Conservation (phyloP, 2,329 filamentous ascomycete genomes). For the Aspergillus hiratsukae region DNA sequence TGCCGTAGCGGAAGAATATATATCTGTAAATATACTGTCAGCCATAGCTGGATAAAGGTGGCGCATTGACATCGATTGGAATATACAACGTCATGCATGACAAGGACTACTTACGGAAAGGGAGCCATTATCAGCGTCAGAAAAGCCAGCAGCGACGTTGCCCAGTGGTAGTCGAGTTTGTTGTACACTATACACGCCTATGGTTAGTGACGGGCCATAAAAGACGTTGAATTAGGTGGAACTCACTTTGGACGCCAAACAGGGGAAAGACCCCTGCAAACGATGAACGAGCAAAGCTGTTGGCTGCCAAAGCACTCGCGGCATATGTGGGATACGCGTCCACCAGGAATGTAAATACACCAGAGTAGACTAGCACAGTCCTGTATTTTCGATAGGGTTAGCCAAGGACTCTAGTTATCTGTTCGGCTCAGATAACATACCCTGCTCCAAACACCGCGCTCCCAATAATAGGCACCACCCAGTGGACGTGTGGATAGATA, state of each 20-base stretch:
- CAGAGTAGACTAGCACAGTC: constrained; percentile 72
- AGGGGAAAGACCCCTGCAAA: constrained; percentile 77
- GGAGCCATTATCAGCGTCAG: constrained; percentile 42
- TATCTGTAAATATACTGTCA: constrained; percentile 27
- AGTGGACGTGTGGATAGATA: constrained; percentile 66
- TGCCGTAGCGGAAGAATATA: constrained; percentile 42
- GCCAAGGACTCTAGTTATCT: neutral
- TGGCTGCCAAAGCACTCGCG: constrained; percentile 69
- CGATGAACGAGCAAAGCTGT: constrained; percentile 70
- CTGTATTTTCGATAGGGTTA: constrained; percentile 40
- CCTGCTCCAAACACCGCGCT: constrained; percentile 66
- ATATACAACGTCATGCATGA: too few relatives aligned
- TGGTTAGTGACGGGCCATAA: too few relatives aligned
- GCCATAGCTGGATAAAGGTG: too few relatives aligned
- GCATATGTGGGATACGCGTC: constrained; percentile 50
- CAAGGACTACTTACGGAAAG: constrained; percentile 38
- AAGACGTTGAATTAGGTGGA: neutral
- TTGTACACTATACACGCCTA: constrained; percentile 50
- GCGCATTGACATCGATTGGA: too few relatives aligned
- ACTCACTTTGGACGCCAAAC: constrained; percentile 59
- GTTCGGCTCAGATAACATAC: constrained; percentile 47
- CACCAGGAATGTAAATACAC: constrained; percentile 84
- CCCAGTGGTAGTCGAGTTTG: constrained; percentile 45
- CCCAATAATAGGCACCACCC: constrained; percentile 71
- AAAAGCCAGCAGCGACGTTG: constrained; percentile 41